A percentile compares a stretch with the other conserved stretches of the same genome.
phyloP scores from a whole-genome alignment of 2,329 filamentous ascomycete genomes.

The Daldinia eschscholtzii region DNA sequence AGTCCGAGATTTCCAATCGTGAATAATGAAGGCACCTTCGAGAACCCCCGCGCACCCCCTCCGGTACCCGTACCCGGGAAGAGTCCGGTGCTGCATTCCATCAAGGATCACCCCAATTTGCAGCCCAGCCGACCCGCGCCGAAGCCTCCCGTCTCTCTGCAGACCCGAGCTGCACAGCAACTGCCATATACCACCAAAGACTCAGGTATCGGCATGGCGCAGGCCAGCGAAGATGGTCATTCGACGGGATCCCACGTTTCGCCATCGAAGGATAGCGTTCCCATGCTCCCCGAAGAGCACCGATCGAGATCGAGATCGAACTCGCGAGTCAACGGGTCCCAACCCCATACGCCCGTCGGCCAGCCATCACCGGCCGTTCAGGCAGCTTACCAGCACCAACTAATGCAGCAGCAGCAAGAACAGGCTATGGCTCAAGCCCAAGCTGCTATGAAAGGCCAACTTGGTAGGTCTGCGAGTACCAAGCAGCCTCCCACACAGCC shows the following conservation, averaged over 20 bases:
- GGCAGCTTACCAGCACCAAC: constrained; percentile 70
- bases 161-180: constrained; percentile 68
- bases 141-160: constrained; percentile 79
- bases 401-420: constrained; percentile 86
- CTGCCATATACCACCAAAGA: constrained; percentile 70
- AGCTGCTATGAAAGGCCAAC: constrained; percentile 77
- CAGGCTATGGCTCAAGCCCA: constrained; percentile 85
- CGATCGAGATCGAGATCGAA: constrained; percentile 79
- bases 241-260: constrained; percentile 56
- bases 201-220: constrained; percentile 72
- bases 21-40: constrained; percentile 93
- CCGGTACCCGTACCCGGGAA: constrained; percentile 77
- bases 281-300: constrained; percentile 75
- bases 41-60: constrained; percentile 93
- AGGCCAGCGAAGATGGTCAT: constrained; percentile 67
- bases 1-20: constrained; percentile 87
- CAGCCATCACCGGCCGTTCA: constrained; percentile 58
- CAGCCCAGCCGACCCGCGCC: constrained; percentile 88
- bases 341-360: constrained; percentile 63
- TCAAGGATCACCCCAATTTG: constrained; percentile 68
- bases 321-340: constrained; percentile 69
- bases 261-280: constrained; percentile 66
- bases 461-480: constrained; percentile 81
- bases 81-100: constrained; percentile 56
- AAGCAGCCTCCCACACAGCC: constrained; percentile 67